Evolutionary conservation across 306 rosid species (phyloP), one percentile per base, ranked within the genome.

Genomic region (Cucurbita ficifolia): DNA sequence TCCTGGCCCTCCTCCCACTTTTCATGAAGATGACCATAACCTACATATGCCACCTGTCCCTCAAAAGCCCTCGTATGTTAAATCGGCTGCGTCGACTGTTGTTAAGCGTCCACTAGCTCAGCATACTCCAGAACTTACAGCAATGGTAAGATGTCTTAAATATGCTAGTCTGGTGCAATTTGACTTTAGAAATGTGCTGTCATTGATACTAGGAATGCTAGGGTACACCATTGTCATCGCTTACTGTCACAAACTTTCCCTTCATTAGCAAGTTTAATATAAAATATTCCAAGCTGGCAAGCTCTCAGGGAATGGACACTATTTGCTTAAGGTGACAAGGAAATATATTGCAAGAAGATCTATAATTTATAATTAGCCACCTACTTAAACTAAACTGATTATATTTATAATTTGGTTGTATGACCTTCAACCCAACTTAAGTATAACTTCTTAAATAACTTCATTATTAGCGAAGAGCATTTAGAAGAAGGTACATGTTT

Each of bases 101-200:
- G 96, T 95, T 74, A 95, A 89, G 85, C 86, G 96, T 75, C 99
- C 99, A 56, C 82, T 95, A 50, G 99, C 99, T 75, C 99, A 95
- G 88, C 99, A 95, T 87, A 95, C 96, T 76, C 99, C 99, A 52
- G 99, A 95, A 79, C 99, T 95, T 70, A 95, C 97, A 48, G 77
- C 99, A 59, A 95, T 95, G 99, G 99, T 95, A 43, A 85, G 91
- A 77, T 72, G 76, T 49, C 59, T 48, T 24, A 46, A 46, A 13
- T 46, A 4, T 33, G 29, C 8, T 17, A 16, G 7, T 16, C 59
- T 70, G 10, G 43, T 70, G 46, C 59, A 29, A 46, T 68, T 68
- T 46, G 22, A 46, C 40, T 46, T 7, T 45, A 24, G 22, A 16
- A 68, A 46, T 68, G 22, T 68, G 56, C 14, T 7, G 50, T 65